Evolutionary conservation across 2,329 filamentous ascomycete genomes (phyloP).

Genomic region (Phyllosticta citrichinensis): DNA sequence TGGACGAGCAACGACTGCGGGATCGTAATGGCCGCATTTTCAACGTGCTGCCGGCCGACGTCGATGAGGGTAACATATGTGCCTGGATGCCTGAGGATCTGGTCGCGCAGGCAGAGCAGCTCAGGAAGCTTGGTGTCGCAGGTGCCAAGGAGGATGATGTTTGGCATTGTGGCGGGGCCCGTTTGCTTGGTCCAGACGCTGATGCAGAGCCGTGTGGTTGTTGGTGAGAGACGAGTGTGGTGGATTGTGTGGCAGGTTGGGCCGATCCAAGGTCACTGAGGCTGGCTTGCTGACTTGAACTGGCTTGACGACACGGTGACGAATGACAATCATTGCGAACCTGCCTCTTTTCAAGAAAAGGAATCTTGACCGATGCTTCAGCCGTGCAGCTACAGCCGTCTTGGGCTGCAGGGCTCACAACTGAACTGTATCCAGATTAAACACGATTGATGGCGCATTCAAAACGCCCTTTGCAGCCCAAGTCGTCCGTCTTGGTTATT

Average conservation of each 20-base stretch:
- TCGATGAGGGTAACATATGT: slow-evolving; percentile 42
- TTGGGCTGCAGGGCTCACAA: neutral
- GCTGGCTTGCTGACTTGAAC: neutral
- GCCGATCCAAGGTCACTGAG: neutral
- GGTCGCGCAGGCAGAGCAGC: slow-evolving; percentile 43
- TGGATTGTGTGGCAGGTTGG: neutral
- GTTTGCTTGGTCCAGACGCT: neutral
- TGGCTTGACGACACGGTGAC: neutral
- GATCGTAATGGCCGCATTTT: slow-evolving; percentile 40
- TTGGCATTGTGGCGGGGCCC: slow-evolving; percentile 11
- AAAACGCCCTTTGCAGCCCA: neutral
- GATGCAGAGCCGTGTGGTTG: neutral
- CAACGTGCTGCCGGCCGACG: slow-evolving; percentile 39
- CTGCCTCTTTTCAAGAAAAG: neutral
- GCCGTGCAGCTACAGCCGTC: neutral
- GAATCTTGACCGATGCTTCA: neutral
- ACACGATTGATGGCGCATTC: neutral
- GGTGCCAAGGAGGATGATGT: slow-evolving; percentile 50
- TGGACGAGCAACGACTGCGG: slow-evolving; percentile 34
- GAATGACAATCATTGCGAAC: neutral
- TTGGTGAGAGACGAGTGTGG: neutral
- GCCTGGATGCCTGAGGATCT: slow-evolving; percentile 28
- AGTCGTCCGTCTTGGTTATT: neutral
- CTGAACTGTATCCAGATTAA: neutral
- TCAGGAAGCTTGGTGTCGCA: slow-evolving; percentile 56